Base-by-base conservation (phyloP, 352 stramenopile species). In the Globisporangium sylvaticum region DNA sequence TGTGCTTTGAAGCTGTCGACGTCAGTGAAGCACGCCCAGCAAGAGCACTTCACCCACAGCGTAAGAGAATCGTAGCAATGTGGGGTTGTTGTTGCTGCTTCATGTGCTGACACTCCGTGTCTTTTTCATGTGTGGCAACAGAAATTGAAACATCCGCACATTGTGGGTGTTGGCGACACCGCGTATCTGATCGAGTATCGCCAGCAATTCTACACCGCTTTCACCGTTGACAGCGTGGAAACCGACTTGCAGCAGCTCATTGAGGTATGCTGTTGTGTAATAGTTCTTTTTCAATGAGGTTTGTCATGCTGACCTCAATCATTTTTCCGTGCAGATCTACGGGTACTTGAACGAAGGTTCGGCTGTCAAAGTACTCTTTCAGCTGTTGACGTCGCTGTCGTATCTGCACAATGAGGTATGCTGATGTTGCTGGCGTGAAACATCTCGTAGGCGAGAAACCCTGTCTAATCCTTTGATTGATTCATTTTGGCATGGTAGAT, bases 1-100 rank as follows among this genome's bases (percentile, higher is more conserved):
- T 90, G 81, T 34, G 85, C 85, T 27, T 64, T 93, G 22, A 93
- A 93, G 64, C 70, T 93, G 4, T 93, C 85, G 34, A 87, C 83
- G 12, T 91, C 83, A 1, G 77, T 87, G 69, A 78, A 84, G 64
- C 83, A 93, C 55, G 81, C 83, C 8, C 77, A 86, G 58, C 80
- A 78, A 56, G 85, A 93, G 53, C 78, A 91, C 58, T 77, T 80
- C 58, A 91, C 80, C 8, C 85, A 93, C 74, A 89, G 78, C 62
- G 84, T 91, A 81, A 58, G 80, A 50, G 15, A 18, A 48, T 1
- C n/a, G 44, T 34, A 48, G 20, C 27, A 18, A 4, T 24, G 1
- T 56, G 27, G 24, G 37, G n/a, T 20, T 50, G 10, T 32, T 32
- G 25, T 32, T 25, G 20, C 15, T 37, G 18, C 18, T 25, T 48